phyloP scores from a whole-genome alignment of 805 yeast genomes.

The Vanderwaltozyma polyspora region DNA sequence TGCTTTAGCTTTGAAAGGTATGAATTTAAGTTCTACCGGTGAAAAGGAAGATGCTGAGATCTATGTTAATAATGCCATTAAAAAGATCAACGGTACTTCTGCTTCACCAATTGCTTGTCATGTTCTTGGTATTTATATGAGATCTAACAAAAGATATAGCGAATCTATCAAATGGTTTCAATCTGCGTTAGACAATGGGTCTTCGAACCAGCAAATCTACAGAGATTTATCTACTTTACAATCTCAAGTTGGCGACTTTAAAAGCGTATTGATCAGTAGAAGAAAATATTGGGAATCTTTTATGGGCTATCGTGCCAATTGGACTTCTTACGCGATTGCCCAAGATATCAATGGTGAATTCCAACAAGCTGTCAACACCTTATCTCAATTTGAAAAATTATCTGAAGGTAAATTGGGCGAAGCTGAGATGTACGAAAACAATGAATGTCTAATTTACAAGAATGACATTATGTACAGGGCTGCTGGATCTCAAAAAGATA shows the following conservation, averaged over 20 bases:
- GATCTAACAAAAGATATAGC: slow-evolving; percentile 53
- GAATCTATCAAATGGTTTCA: slow-evolving; percentile 74
- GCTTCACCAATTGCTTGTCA: slow-evolving; percentile 68
- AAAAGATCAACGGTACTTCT: slow-evolving; percentile 36
- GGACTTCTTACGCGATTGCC: slow-evolving; percentile 84
- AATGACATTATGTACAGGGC: slow-evolving; percentile 50
- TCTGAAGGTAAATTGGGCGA: slow-evolving; percentile 58
- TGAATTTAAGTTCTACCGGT: slow-evolving; percentile 47
- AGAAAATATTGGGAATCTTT: slow-evolving; percentile 56
- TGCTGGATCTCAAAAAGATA: slow-evolving; percentile 37
- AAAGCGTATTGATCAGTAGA: slow-evolving; percentile 50
- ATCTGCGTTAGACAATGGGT: slow-evolving; percentile 65
- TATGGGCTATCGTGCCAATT: slow-evolving; percentile 78
- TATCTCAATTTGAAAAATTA: slow-evolving; percentile 64
- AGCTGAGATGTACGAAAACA: slow-evolving; percentile 61
- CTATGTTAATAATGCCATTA: slow-evolving; percentile 49
- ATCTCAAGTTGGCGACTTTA: slow-evolving; percentile 67
- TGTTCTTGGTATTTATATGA: slow-evolving; percentile 72
- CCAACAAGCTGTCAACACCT: slow-evolving; percentile 57
- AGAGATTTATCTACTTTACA: slow-evolving; percentile 76
- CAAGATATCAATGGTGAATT: slow-evolving; percentile 64
- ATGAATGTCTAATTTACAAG: slow-evolving; percentile 69
- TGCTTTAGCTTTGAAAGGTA: slow-evolving; percentile 75
- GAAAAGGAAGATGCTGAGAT: slow-evolving; percentile 53
- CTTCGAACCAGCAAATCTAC: slow-evolving; percentile 64